Evolutionary conservation across 1,139 yeast species (phyloP), one percentile per base, ranked within the genome.

Genomic region (Yamadazyma atmosphaerica): DNA sequence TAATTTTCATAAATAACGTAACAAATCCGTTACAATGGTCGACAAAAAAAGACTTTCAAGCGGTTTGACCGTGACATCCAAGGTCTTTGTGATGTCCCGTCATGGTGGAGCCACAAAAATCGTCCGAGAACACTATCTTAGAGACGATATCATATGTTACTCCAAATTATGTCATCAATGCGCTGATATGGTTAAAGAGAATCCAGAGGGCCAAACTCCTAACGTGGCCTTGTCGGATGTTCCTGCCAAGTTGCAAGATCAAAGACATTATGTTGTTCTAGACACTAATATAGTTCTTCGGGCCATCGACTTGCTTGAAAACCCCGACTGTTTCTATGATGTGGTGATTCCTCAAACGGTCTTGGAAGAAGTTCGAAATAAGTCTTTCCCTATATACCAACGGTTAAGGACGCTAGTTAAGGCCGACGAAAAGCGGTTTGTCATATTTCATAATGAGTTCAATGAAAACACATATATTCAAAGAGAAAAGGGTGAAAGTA

Each of bases 261-360:
- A 3, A 49, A 49, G 24, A 58, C 98, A 92, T 57, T 92, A 92
- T 54, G 68, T 86, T 13, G 81, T 94, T 0, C 64, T 92, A 12
- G 98, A 94, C 58, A 88, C 98, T 2, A 90, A 92, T 56, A 83
- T 92, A 44, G 85, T 88, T 2, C 68, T 92, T 43, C 87, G 84
- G 56, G 95, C 96, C 6, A 90, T 94, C 46, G 98, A 92, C 60
- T 65, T 92, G 46, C 67, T 94, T 44, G 99, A 94, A 59, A 83
- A 81, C 54, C 72, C 74, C 27, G 75, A 78, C 33, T 83, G 87
- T 41, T 88, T 94, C 56, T 83, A 77, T 55, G 98, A 94, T 63
- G 96, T 90, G 16, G 83, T 94, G 40, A 68, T 94, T 12, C 96
- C 98, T 2, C 98, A 94, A 60, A 85, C 95, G 2, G 98, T 88